These are phyloP conservation scores for Aphanocladium album DNA, from an alignment of 2,329 filamentous ascomycete species.

Conservation along the genomic window DNA sequence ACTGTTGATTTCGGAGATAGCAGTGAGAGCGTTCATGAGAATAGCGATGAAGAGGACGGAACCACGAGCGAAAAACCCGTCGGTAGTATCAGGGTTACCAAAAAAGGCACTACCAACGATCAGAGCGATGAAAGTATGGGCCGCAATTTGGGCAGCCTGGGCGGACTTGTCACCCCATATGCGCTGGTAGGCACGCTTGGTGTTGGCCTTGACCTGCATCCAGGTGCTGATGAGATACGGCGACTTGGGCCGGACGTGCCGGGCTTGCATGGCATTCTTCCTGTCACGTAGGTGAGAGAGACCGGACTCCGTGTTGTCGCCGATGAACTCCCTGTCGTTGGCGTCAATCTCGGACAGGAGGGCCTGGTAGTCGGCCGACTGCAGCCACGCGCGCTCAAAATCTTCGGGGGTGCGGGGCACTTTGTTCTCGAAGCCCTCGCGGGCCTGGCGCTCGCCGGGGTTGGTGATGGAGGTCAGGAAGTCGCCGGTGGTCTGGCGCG, in stretches of 20 bases:
- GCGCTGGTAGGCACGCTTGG: conserved; percentile 45
- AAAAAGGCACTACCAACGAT: conserved; percentile 60
- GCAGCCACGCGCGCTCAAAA: conserved; percentile 49
- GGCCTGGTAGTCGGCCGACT: conserved; percentile 38
- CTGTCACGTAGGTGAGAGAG: conserved; percentile 39
- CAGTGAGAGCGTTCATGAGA: conserved; percentile 53
- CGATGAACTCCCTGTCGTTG: conserved; percentile 42
- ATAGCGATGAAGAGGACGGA: conserved; percentile 57
- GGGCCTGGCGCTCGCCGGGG: conserved; percentile 51
- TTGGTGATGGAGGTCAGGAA: conserved; percentile 67
- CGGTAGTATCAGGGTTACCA: conserved; percentile 43
- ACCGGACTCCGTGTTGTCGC: conserved; percentile 33
- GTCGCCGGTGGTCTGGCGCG: conserved; percentile 62
- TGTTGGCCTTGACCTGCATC: conserved; percentile 50
- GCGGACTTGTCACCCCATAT: conserved; percentile 48
- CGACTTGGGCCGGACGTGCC: conserved; percentile 48
- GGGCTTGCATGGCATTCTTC: conserved; percentile 47
- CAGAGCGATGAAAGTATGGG: conserved; percentile 51
- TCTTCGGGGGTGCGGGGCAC: conserved; percentile 67
- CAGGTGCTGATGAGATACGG: conserved; percentile 52
- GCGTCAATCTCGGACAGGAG: conserved; percentile 44
- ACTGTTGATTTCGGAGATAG: conserved; percentile 49
- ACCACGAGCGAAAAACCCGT: conserved; percentile 49
- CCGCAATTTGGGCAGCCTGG: conserved; percentile 39
- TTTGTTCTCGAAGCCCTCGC: conserved; percentile 52